Evolutionary conservation across 2,329 filamentous ascomycete genomes (phyloP).

Genomic region (Clarireedia hainanense): DNA sequence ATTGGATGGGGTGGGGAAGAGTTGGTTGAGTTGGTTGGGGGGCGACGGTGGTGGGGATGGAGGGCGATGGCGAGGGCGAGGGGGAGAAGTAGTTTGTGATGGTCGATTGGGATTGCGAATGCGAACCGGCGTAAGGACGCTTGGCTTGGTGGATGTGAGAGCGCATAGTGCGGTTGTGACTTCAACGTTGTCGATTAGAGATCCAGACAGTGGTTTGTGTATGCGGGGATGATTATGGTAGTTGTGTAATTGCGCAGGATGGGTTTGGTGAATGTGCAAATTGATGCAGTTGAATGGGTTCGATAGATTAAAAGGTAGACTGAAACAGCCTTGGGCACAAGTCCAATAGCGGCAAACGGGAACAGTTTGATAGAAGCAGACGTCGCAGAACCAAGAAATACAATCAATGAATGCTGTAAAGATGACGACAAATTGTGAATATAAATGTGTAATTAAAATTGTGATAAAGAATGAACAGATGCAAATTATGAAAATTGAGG

Average conservation of each 20-base stretch:
- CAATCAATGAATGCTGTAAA: no score
- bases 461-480: no score
- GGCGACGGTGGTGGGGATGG: conserved; percentile 19
- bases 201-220: not conserved
- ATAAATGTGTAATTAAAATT: no score
- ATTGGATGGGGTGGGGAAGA: conserved; percentile 53
- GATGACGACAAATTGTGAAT: no score
- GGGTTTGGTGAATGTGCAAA: not conserved
- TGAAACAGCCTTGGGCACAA: no score
- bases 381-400: no score
- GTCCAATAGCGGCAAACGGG: no score
- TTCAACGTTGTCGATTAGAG: not conserved
- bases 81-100: conserved; percentile 55
- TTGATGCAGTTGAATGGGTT: not conserved
- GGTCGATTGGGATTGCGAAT: conserved; percentile 39
- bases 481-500: no score
- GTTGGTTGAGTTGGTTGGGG: conserved; percentile 26
- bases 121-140: conserved; percentile 55
- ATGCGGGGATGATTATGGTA: not conserved
- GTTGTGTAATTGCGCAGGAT: not conserved
- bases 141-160: conserved; percentile 34
- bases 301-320: no score
- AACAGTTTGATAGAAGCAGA: no score
- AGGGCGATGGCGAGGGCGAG: conserved; percentile 35
- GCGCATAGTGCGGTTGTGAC: not conserved